Evolutionary conservation across 805 yeast species (phyloP).

Genomic region (Ogataea siamensis): DNA sequence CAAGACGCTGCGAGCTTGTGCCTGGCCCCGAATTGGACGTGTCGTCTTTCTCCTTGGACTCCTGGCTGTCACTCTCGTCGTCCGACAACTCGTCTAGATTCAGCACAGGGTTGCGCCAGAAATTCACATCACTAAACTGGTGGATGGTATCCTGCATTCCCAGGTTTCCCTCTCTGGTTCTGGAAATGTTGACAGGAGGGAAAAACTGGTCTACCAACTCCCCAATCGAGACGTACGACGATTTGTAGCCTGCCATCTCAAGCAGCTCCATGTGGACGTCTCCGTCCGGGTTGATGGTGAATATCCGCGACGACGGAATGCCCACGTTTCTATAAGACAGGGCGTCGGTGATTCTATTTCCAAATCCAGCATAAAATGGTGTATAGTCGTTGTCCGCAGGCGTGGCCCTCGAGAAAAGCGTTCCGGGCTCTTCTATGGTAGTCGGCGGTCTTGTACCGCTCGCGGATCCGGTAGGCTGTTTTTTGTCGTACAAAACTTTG

Average conservation of each 20-base stretch:
- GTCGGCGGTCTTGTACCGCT: no score
- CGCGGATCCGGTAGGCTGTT: no score
- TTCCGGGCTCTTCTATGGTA: no score
- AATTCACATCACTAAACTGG: conserved; percentile 81
- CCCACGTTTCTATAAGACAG: conserved; percentile 90
- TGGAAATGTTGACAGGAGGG: conserved; percentile 63
- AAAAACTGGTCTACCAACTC: conserved; percentile 96
- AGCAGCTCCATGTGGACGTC: conserved; percentile 96
- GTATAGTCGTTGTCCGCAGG: conserved; percentile 38
- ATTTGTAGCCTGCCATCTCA: conserved; percentile 88
- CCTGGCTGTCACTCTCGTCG: conserved; percentile 34
- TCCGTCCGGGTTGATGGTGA: conserved; percentile 94
- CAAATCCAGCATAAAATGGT: conserved; percentile 97
- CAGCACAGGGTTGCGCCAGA: conserved; percentile 82
- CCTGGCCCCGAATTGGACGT: conserved; percentile 15
- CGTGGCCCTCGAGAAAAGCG: not conserved
- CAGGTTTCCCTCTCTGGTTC: conserved; percentile 16
- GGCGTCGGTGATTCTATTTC: conserved; percentile 95
- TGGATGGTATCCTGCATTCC: conserved; percentile 43
- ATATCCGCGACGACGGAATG: conserved; percentile 89
- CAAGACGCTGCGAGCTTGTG: conserved; percentile 18
- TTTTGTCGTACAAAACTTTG: conserved; percentile 54
- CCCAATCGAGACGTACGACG: conserved; percentile 84
- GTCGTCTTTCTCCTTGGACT: no score
- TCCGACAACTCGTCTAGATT: conserved; percentile 62